Evolutionary conservation across 1,139 yeast genomes (phyloP).

Genomic region (Pichia terricola): DNA sequence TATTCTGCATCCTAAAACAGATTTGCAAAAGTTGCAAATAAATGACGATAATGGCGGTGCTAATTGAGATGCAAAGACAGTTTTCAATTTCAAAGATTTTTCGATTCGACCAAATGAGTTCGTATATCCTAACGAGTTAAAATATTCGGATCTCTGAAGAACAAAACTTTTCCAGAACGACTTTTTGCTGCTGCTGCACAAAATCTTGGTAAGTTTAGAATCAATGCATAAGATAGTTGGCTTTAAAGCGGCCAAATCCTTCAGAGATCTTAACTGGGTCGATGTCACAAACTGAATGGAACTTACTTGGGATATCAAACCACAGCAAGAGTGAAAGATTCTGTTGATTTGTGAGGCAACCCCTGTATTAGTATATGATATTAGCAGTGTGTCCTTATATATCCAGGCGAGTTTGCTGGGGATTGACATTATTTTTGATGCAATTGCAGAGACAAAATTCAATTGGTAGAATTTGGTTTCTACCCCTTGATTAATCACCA

Average conservation of each 20-base stretch:
- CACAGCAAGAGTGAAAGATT: conserved; percentile 21
- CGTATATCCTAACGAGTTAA: conserved; percentile 31
- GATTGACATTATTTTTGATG: conserved; percentile 50
- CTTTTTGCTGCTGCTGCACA: conserved; percentile 9
- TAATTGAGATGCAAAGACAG: conserved; percentile 15
- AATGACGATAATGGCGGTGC: conserved; percentile 19
- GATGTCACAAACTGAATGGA: conserved; percentile 11
- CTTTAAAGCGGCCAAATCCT: conserved; percentile 3
- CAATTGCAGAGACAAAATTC: conserved; percentile 53
- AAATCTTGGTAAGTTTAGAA: conserved; percentile 8
- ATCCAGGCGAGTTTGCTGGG: conserved; percentile 39
- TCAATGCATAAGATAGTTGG: conserved; percentile 19
- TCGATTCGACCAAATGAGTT: conserved; percentile 24
- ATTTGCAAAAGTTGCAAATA: conserved; percentile 35
- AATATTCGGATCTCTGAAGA: conserved; percentile 16
- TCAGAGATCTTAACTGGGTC: conserved; percentile 1
- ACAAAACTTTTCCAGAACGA: conserved; percentile 11
- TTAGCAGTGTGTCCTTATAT: conserved; percentile 34
- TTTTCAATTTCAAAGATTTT: conserved; percentile 11
- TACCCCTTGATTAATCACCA: conserved; percentile 22
- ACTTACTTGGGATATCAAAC: conserved; percentile 16
- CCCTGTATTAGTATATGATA: conserved; percentile 24
- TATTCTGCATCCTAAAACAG: conserved; percentile 40
- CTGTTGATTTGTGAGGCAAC: conserved; percentile 13
- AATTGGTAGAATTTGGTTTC: conserved; percentile 41